A percentile compares a stretch with the other conserved stretches of the same genome.
Conservation (phyloP, 768 basidiomycete genomes). For the Pholiota conissans region DNA sequence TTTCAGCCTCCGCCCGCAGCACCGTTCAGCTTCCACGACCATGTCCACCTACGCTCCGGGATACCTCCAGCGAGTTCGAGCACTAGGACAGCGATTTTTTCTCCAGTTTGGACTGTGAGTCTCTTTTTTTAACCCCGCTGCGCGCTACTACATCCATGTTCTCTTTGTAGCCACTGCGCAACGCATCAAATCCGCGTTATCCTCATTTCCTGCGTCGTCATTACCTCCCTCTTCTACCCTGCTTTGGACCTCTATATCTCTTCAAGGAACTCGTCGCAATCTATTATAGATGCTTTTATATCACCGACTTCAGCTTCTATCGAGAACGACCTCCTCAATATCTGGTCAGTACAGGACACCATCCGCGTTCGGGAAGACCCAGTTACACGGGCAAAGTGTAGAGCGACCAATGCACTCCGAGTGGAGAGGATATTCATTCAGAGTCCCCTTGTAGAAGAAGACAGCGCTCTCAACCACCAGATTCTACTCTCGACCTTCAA, state of each 20-base stretch:
- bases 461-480: conserved; percentile 57
- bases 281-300: conserved; percentile 64
- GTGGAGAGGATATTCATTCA: conserved; percentile 77
- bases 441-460: conserved; percentile 46
- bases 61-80: conserved; percentile 39
- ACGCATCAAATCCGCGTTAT: conserved; percentile 90
- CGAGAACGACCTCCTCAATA: conserved; percentile 63
- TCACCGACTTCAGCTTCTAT: conserved; percentile 52
- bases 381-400: conserved; percentile 70
- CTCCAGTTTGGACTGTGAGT: conserved; percentile 81
- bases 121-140: background rate
- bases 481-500: conserved; percentile 65
- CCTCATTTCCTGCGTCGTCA: conserved; percentile 83
- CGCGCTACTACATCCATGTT: conserved; percentile 9
- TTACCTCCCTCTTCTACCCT: conserved; percentile 89
- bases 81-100: conserved; percentile 52
- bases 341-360: conserved; percentile 68
- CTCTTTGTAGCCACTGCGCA: conserved; percentile 69
- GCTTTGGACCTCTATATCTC: conserved; percentile 83
- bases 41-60: conserved; percentile 20
- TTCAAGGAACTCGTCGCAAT: conserved; percentile 63
- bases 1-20: background rate
- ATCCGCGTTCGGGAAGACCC: conserved; percentile 71
- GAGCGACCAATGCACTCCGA: conserved; percentile 66
- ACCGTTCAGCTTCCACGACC: background rate